Percentiles rank a stretch among this genome's conserved stretches.
These are phyloP conservation scores for Fomitiporia mediterranea DNA, from an alignment of 1,284 basidiomycete species.

Conservation along the genomic window DNA sequence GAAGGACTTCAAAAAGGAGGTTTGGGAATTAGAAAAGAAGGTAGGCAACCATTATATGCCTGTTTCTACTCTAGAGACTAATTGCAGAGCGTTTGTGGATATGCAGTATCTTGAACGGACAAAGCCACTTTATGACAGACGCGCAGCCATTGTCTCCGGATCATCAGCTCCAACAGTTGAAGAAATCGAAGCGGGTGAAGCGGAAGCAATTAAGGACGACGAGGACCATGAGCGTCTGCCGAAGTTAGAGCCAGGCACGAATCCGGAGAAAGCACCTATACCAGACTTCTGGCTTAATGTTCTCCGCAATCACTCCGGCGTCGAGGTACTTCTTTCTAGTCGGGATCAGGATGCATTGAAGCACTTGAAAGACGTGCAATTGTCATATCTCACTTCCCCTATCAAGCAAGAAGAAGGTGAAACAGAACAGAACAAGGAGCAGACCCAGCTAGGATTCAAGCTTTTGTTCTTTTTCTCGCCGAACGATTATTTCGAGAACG, in stretches of 20 bases:
- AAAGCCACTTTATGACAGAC: conserved; percentile 87
- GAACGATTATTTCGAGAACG: conserved; percentile 89
- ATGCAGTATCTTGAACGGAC: conserved; percentile 79
- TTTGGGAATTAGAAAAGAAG: conserved; percentile 96
- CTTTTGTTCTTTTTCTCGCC: conserved; percentile 78
- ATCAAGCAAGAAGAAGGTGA: conserved; percentile 35
- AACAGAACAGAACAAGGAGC: neutral
- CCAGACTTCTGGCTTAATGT: conserved; percentile 99
- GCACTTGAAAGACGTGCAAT: conserved; percentile 61
- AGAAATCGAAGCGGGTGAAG: conserved; percentile 81
- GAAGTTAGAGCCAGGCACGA: conserved; percentile 36
- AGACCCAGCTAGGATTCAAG: conserved; percentile 79
- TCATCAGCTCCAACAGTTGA: conserved; percentile 69
- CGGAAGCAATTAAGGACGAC: conserved; percentile 63
- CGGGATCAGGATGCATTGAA: conserved; percentile 80
- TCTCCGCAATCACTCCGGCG: conserved; percentile 84
- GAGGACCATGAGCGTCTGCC: conserved; percentile 57
- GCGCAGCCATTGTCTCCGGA: conserved; percentile 82
- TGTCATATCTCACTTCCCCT: conserved; percentile 42
- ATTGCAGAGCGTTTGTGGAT: neutral
- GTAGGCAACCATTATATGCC: conserved; percentile 37
- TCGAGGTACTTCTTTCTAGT: conserved; percentile 90
- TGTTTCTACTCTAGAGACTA: neutral
- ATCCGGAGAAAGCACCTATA: conserved; percentile 53
- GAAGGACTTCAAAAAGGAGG: conserved; percentile 95